phyloP scores from a whole-genome alignment of 2,329 filamentous ascomycete genomes.

The Cladobotryum protrusum region DNA sequence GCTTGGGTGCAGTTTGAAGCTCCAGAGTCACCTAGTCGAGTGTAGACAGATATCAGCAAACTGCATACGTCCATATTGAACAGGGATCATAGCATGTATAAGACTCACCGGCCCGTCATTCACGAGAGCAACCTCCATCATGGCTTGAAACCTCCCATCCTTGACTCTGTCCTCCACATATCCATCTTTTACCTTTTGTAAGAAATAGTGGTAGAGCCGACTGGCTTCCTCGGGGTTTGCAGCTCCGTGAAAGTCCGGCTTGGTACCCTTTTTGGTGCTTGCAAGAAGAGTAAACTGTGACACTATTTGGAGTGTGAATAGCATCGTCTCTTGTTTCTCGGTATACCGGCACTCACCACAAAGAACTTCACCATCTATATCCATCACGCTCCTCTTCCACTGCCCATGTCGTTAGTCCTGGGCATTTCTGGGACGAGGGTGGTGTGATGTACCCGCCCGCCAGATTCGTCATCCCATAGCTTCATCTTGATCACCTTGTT shows the following conservation, averaged over 20 bases:
- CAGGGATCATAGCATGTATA: too few relatives aligned
- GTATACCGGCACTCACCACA: constrained; percentile 58
- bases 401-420: constrained; percentile 27
- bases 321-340: constrained; percentile 1
- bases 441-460: constrained; percentile 49
- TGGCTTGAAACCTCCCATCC: constrained; percentile 94
- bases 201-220: constrained; percentile 77
- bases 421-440: not conserved
- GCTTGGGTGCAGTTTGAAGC: constrained; percentile 18
- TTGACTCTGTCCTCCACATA: constrained; percentile 75
- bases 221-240: constrained; percentile 72
- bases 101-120: constrained; percentile 68
- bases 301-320: constrained; percentile 46
- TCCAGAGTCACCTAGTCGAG: constrained; percentile 20
- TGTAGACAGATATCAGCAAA: not conserved
- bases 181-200: constrained; percentile 63
- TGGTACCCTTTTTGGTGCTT: constrained; percentile 90
- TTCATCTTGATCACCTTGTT: constrained; percentile 83
- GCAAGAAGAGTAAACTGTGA: constrained; percentile 95
- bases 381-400: constrained; percentile 88
- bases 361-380: constrained; percentile 87
- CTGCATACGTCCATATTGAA: not conserved
- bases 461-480: constrained; percentile 80
- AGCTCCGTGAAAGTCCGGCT: constrained; percentile 90
- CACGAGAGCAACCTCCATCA: constrained; percentile 94